Evolutionary conservation across 352 stramenopile species (phyloP), one percentile per base, ranked within the genome.

Genomic region (Globisporangium megalacanthum): DNA sequence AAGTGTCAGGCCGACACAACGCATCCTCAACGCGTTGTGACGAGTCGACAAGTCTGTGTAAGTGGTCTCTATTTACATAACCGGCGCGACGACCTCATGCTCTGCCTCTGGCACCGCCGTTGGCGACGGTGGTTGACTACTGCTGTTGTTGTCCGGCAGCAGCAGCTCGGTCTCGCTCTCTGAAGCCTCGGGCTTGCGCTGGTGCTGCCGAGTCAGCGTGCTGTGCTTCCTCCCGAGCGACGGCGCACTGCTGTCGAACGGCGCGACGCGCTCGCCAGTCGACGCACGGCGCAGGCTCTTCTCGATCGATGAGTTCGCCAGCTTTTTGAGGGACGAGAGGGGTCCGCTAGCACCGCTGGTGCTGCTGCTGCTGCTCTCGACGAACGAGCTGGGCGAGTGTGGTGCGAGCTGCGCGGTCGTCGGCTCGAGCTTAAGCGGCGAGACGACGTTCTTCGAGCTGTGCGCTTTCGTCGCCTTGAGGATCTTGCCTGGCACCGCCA

Each of bases 191-290:
- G 58, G 51, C 25, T 64, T 58, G 22, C 49, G 25, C 11, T 52
- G 17, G 19, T 48, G 20, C 15, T 22, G 19, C n/a, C n/a, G 55
- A 51, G 56, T 52, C 13, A 65, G 66, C 11, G 50, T 68, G 7
- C 52, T 57, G 55, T 90, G 76, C 58, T 86, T 88, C 10, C 64
- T 75, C 44, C 75, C 66, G 33, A 88, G 72, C 5, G 77, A 83
- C 4, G 77, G 83, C 9, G 69, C 62, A 35, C 56, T 25, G 8
- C 47, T 66, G 50, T 86, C 77, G 29, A 90, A 86, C 11, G 75
- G 69, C 35, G 72, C 56, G n/a, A 75, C 52, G 2, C 57, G 57
- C 49, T 73, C 68, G 7, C 55, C 49, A 5, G 66, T 54, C 1
- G 35, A 45, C 31, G 60, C 45, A n/a, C 60, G 63, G 3, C 56